Base-by-base conservation (phyloP, 495 filamentous ascomycete genomes). In the Chaetomium tenue region DNA sequence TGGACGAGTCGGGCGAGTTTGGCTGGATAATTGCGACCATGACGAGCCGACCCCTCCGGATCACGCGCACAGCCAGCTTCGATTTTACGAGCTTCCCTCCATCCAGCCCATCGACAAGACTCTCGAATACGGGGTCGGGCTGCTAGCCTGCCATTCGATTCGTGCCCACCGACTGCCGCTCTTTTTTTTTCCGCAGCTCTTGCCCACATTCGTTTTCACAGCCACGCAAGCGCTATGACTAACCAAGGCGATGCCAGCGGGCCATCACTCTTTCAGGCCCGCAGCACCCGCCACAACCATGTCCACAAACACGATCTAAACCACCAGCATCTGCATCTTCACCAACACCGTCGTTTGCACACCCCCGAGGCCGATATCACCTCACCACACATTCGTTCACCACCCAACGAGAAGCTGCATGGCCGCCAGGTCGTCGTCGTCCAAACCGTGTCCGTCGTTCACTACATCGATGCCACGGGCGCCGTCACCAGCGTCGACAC, bases 211-310 rank as follows among this genome's bases (percentile, higher is more conserved):
- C 64, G 52, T 66, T 62, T 37, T 46, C 67, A 73, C 70, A 64
- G 70, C 71, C 68, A 70, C 71, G 58, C 61, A 57, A 47, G 56
- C 58, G 72, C 76, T 65, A 82, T 82, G 80, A 79, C 80, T 74
- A 79, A 78, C 74, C 73, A 72, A 40, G 50, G 47, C 61, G 60
- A 57, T 5, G 50, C 71, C 69, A 73, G 70, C 73, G 78, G 79
- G 78, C 72, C 80, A 81, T 81, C 80, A 81, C 80, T 82, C 80
- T 66, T 76, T 82, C 80, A 82, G 80, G 71, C 78, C 79, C 80
- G 77, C 68, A 68, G 58, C 50, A 67, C 68, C 48, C 63, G 63
- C 67, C 52, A 64, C 61, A 46, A 52, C 62, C 73, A 68, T 62
- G 40, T 39, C 67, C 52, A 64, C 61, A 51, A 55, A 60, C 73